Base-by-base conservation (phyloP, 2,329 filamentous ascomycete species). In the Eutypa lata region DNA sequence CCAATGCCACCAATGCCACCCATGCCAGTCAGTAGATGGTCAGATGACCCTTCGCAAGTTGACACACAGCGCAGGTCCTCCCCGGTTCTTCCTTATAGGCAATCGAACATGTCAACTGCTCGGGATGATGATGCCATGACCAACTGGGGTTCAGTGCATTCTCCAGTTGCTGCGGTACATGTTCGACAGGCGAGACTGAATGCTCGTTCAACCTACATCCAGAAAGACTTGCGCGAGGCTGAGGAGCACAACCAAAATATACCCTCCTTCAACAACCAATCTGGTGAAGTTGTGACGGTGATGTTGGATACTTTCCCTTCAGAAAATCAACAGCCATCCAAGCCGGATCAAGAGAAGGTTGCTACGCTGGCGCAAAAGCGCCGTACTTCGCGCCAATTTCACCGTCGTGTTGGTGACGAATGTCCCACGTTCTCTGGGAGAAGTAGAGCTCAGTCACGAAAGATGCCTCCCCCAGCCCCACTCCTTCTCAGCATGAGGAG, bases 371-470 rank as follows among this genome's bases (percentile, higher is more conserved):
- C 51, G 22, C 35, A 43, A 33, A 62, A 65, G 38, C 53, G 43
- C 11, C 43, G 53, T 14, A 52, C 51, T 0, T 45, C 45, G n/a
- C 50, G 56, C 24, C 51, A 56, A 38, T 86, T 82, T 76, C 81
- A 86, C 63, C 75, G 72, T 35, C 79, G 83, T 2, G 70, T 86
- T 47, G 84, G 84, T 22, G 80, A 86, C 44, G 71, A 78, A 21
- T 79, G 79, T 51, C 81, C 80, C 21, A 77, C 79, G 2, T 87
- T 87, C 60, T 84, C 84, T 1, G 75, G 82, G 53, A 75, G 73
- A 60, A 68, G 73, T 37, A 73, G 69, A 50, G 66, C 63, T 5
- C 73, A 71, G 38, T 73, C 73, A 19, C 75, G 80, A 52, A 81
- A 79, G 59, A 77, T 79, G 67, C 75, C 79, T 13, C 81, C 81